A percentile compares a stretch with the other conserved stretches of the same genome.
These are phyloP conservation scores for Euphorbia celastroides DNA, from an alignment of 441 rosid species.

Conservation along the genomic window DNA sequence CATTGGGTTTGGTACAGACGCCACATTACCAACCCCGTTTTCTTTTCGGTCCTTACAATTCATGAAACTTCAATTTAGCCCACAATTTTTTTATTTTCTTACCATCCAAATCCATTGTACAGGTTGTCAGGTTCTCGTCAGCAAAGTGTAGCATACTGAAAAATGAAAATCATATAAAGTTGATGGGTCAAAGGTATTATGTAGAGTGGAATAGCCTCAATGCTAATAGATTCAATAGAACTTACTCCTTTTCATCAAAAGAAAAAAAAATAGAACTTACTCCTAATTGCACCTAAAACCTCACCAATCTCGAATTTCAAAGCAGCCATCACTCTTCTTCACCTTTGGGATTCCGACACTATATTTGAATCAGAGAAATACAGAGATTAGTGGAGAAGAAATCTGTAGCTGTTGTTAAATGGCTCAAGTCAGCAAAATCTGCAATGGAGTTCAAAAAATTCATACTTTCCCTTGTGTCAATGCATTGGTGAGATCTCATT, in stretches of 20 bases:
- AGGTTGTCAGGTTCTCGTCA: neutral
- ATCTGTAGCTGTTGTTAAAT: conserved; percentile 19
- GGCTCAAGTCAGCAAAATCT: conserved; percentile 57
- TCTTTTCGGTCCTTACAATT: neutral
- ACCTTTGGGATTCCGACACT: too few species aligned
- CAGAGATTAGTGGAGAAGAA: neutral
- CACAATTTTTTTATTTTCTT: neutral
- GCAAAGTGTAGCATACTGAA: neutral
- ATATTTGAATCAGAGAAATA: neutral
- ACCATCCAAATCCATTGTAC: neutral
- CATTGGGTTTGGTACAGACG: neutral
- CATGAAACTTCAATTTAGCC: neutral
- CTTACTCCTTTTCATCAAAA: too few species aligned
- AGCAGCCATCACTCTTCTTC: neutral
- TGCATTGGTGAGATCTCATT: too few species aligned
- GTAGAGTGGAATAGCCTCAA: neutral
- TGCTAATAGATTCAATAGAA: neutral
- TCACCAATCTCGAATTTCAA: neutral
- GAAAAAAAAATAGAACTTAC: too few species aligned
- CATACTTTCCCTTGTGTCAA: conserved; percentile 22
- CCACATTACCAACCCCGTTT: neutral
- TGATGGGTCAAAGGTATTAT: neutral
- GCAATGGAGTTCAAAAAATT: conserved; percentile 34
- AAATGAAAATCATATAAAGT: neutral
- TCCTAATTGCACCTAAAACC: neutral